Evolutionary conservation across 2,329 filamentous ascomycete species (phyloP), one percentile per base, ranked within the genome.

Genomic region (Hirsutella thompsonii): DNA sequence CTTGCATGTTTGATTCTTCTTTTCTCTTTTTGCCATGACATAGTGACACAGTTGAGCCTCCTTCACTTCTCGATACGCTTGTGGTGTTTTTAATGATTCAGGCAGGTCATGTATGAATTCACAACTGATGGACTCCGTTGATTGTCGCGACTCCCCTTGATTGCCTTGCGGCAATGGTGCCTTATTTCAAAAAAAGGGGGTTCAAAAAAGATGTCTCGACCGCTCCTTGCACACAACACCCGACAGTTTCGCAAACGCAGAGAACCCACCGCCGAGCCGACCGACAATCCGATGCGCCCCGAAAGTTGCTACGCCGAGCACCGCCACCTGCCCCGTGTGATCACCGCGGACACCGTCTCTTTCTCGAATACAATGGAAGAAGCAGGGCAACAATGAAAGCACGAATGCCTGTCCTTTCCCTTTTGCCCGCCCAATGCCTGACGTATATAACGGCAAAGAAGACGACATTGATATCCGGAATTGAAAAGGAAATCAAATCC

Each of bases 271-370:
- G 32, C 35, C 13, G 34, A 37, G 20, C 26, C 13, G 13, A 40
- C 26, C 13, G 13, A 40, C 28, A 33, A 39, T 37, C 41, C 37
- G 19, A 40, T 43, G 41, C 41, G 41, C 41, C 38, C 28, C 19
- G 23, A 28, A 32, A n/a, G 16, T 23, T 33, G 29, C 28, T 28
- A 16, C 37, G 28, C 37, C 37, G 35, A 36, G 35, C 35, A 23
- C 40, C 35, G 26, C 40, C 18, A 23, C 39, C 6, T 13, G 11
- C 11, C n/a, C n/a, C n/a, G n/a, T n/a, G n/a, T n/a, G n/a, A n/a
- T n/a, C n/a, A n/a, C n/a, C n/a, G n/a, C n/a, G n/a, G n/a, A n/a
- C n/a, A n/a, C 35, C 35, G 35, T 19, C 20, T 18, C 23, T 26
- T 19, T 18, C 26, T 28, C 20, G 13, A 13, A 38, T 6, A 13